Percentiles rank a stretch among this genome's conserved stretches.
These are phyloP conservation scores for Hypericum perforatum DNA, from an alignment of 345 rosid species.

Conservation along the genomic window DNA sequence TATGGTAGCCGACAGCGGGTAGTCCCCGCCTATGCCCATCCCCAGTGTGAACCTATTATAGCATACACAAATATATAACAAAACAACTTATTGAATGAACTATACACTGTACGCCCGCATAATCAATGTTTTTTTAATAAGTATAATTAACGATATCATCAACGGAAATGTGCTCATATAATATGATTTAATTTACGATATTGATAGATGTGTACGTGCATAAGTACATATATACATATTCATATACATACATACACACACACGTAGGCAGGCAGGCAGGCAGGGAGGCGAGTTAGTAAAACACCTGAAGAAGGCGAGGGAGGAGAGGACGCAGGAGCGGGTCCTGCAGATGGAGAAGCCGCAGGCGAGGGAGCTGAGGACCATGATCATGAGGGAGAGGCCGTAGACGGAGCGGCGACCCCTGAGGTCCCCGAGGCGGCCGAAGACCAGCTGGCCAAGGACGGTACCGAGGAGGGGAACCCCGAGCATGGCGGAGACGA, in stretches of 20 bases:
- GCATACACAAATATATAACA: no score
- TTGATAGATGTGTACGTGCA: no score
- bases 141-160: no score
- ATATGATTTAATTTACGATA: no score
- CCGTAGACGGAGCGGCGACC: constrained; percentile 65
- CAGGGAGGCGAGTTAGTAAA: no score
- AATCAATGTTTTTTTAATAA: no score
- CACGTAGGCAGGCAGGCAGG: no score
- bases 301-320: constrained; percentile 46
- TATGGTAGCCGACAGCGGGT: constrained; percentile 68
- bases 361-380: constrained; percentile 45
- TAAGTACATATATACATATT: no score
- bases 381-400: constrained; percentile 40
- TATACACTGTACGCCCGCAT: no score
- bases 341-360: constrained; percentile 59
- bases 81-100: no score
- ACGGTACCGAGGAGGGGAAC: constrained; percentile 50
- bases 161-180: no score
- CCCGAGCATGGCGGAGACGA: constrained; percentile 27
- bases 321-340: constrained; percentile 37
- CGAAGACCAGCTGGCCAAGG: constrained; percentile 52
- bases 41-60: constrained; percentile 35
- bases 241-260: no score
- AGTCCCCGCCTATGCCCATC: constrained; percentile 69
- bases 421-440: constrained; percentile 45